Evolutionary conservation across 176 grass and related monocot genomes (phyloP).

Genomic region (Zea luxurians): DNA sequence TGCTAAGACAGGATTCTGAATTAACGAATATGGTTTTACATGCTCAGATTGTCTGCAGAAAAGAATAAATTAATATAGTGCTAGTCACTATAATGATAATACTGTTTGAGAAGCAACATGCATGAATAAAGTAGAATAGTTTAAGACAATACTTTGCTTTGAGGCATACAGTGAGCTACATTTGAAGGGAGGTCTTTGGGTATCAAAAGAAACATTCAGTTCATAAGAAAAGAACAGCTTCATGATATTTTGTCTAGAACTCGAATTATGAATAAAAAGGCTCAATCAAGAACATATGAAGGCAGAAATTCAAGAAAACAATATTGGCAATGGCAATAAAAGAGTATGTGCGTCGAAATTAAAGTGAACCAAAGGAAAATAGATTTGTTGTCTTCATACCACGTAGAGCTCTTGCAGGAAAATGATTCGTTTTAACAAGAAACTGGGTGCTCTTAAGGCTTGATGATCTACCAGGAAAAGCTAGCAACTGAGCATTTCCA

Average conservation of each 20-base stretch:
- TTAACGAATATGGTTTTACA: background rate
- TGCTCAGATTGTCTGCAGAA: background rate
- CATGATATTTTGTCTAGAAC: background rate
- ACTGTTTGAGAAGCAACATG: background rate
- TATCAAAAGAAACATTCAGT: background rate
- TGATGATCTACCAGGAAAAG: conserved; percentile 41
- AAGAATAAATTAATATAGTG: background rate
- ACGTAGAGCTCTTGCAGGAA: conserved; percentile 20
- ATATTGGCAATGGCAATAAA: background rate
- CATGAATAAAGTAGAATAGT: background rate
- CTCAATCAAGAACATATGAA: background rate
- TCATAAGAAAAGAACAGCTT: background rate
- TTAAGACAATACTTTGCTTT: conserved; percentile 4
- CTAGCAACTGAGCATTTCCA: conserved; percentile 44
- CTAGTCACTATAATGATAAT: background rate
- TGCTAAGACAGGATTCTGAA: conserved; percentile 1
- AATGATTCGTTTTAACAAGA: conserved; percentile 2
- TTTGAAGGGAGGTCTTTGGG: conserved; percentile 7
- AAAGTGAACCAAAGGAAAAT: background rate
- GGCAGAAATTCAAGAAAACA: no score
- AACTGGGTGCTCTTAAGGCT: conserved; percentile 6
- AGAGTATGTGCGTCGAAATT: background rate
- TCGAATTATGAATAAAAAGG: background rate
- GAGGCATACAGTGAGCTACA: background rate
- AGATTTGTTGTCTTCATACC: conserved; percentile 17